Conservation (phyloP, 495 filamentous ascomycete genomes). For the Aspergillus saccharolyticus region DNA sequence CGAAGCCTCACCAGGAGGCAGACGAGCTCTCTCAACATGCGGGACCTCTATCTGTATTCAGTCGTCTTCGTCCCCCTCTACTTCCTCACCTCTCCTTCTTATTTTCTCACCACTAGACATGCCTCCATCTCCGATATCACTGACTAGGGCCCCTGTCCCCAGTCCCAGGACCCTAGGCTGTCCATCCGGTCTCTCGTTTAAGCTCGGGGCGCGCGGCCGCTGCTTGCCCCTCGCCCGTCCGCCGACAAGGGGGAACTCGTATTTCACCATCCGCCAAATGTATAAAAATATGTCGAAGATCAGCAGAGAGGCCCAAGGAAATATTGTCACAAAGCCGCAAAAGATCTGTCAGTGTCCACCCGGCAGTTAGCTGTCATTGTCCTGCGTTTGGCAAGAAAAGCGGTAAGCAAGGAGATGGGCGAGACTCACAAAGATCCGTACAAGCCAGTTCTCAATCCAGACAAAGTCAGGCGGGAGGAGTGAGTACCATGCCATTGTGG, state of each 20-base stretch:
- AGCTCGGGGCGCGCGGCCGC: slow-evolving; percentile 58
- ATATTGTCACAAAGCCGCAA: slow-evolving; percentile 58
- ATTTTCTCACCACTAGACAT: neutral
- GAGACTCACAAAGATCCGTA: slow-evolving; percentile 56
- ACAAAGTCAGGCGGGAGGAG: slow-evolving; percentile 54
- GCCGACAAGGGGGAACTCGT: slow-evolving; percentile 58
- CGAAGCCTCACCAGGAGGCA: neutral
- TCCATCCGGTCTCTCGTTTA: slow-evolving; percentile 56
- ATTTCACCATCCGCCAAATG: slow-evolving; percentile 51
- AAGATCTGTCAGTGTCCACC: slow-evolving; percentile 41
- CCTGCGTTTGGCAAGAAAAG: neutral
- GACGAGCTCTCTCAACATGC: neutral
- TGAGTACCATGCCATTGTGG: slow-evolving; percentile 60
- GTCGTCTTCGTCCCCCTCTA: neutral
- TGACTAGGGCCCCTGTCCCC: slow-evolving; percentile 17
- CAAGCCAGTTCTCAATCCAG: slow-evolving; percentile 59
- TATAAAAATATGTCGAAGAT: slow-evolving; percentile 66
- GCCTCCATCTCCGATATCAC: slow-evolving; percentile 7
- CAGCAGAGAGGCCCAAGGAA: slow-evolving; percentile 61
- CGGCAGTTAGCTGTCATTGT: slow-evolving; percentile 3
- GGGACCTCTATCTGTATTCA: neutral
- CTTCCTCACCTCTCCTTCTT: neutral
- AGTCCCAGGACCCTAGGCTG: slow-evolving; percentile 48
- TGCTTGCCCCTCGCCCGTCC: slow-evolving; percentile 58
- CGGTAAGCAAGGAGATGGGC: neutral